Base-by-base conservation (phyloP, 2,329 filamentous ascomycete species). In the Fusarium redolens region DNA sequence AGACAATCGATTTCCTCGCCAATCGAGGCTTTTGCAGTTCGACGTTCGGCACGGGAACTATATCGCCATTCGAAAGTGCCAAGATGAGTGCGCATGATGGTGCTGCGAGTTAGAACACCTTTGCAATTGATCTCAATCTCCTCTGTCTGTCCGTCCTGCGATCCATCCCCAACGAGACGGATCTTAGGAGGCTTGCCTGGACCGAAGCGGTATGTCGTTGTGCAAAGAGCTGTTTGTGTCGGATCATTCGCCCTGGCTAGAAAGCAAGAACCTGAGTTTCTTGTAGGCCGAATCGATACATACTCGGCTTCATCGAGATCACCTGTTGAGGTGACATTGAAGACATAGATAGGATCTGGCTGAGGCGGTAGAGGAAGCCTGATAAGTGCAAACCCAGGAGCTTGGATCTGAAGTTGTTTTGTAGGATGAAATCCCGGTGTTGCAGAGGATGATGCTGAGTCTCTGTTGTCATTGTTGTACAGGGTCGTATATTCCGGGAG, bases 21-120 rank as follows among this genome's bases (percentile, higher is more conserved):
- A 13, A 70, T 17, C 40, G 58, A 65, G 35, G 60, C 11, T 25
- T 72, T 61, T n/a, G 62, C 81, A 64, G 72, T 85, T 55, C 78
- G 83, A 76, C 79, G 86, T 82, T 89, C 86, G 12, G 79, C 78
- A 11, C 81, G 81, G n/a, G 79, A 77, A 20, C 83, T 84, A 77
- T 91, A 91, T 17, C 84, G 83, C 89, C 90, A 91, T 68, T 85
- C 82, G 64, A 89, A 89, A 3, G 79, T 83, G 20, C 87, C 88
- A 41, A 85, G 80, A 14, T 83, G 84, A 14, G 86, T 85, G 44
- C 80, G 78, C 71, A 91, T 86, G 12, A 71, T 75, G 37, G 84
- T 82, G 4, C 84, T 80, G 37, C 88, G 85, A 18, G 86, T 87
- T 7, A 84, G 80, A 75, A 86, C 81, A 67, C 83, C 84, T 25